Evolutionary conservation across 345 rosid species (phyloP).

Genomic region (Moringa oleifera): DNA sequence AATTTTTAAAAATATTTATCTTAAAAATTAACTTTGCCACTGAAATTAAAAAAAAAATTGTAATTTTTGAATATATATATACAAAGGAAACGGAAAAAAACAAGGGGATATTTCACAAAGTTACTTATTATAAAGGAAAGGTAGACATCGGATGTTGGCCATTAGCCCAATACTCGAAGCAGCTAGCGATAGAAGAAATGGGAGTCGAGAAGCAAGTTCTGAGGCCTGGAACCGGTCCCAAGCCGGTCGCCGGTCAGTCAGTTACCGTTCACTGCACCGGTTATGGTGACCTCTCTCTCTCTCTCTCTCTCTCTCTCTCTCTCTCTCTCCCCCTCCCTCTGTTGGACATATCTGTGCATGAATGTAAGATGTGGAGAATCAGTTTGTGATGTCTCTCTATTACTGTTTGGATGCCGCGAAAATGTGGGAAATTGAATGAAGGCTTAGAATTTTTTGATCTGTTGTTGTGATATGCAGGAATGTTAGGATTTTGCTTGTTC

Average conservation of each 20-base stretch:
- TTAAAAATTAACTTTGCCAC: too few relatives aligned
- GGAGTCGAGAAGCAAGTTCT: conserved; percentile 57
- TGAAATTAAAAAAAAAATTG: too few relatives aligned
- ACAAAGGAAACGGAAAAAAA: too few relatives aligned
- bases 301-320: not conserved
- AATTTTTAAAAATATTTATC: too few relatives aligned
- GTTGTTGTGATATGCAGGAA: too few relatives aligned
- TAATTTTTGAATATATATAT: too few relatives aligned
- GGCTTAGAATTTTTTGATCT: not conserved
- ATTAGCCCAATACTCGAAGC: not conserved
- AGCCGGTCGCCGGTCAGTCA: conserved; percentile 52
- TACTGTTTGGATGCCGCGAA: not conserved
- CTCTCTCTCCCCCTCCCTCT: not conserved
- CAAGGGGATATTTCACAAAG: too few relatives aligned
- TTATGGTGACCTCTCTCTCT: conserved; percentile 34
- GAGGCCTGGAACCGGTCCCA: conserved; percentile 50
- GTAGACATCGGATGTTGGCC: too few relatives aligned
- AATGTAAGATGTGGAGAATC: too few relatives aligned
- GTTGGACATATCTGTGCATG: too few relatives aligned
- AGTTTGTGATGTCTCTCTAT: not conserved
- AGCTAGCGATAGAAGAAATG: conserved; percentile 24
- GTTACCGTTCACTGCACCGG: conserved; percentile 79
- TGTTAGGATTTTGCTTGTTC: too few relatives aligned
- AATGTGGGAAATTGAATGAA: not conserved
- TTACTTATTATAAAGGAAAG: too few relatives aligned